A percentile compares a stretch with the other conserved stretches of the same genome.
Evolutionary conservation across 768 basidiomycete genomes (phyloP).

Genomic region (Zangia roseola): DNA sequence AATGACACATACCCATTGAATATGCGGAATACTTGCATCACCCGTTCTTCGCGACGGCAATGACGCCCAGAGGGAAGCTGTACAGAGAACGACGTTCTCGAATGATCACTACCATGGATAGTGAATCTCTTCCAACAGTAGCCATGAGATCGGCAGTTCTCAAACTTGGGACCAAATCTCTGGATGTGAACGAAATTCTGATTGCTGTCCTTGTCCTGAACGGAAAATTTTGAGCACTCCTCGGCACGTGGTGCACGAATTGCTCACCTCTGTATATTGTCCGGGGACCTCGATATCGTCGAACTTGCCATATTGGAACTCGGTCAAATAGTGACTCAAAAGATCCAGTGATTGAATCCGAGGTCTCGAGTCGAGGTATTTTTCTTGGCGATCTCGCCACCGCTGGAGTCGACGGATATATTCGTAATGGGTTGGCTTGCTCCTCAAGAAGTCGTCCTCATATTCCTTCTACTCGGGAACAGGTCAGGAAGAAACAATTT

Average conservation of each 20-base stretch:
- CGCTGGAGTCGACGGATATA: constrained; percentile 87
- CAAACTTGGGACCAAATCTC: constrained; percentile 87
- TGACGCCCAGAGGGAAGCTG: constrained; percentile 85
- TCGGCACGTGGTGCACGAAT: neutral
- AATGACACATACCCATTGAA: constrained; percentile 70
- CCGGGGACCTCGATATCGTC: constrained; percentile 99
- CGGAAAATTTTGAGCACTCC: constrained; percentile 9
- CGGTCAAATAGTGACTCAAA: constrained; percentile 89
- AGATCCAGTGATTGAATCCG: constrained; percentile 82
- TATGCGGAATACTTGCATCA: constrained; percentile 90
- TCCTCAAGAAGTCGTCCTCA: constrained; percentile 84
- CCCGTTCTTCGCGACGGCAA: constrained; percentile 87
- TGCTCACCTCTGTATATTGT: constrained; percentile 90
- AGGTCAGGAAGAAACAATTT: neutral
- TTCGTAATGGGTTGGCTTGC: constrained; percentile 77
- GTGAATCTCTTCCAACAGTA: constrained; percentile 88
- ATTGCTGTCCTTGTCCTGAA: constrained; percentile 91
- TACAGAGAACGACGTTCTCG: constrained; percentile 85
- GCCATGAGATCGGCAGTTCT: constrained; percentile 84
- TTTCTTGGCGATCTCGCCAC: constrained; percentile 93
- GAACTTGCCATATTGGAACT: constrained; percentile 96
- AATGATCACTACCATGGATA: constrained; percentile 87
- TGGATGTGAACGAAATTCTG: constrained; percentile 88
- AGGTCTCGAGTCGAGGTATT: constrained; percentile 76
- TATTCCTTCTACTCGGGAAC: constrained; percentile 65